These are phyloP conservation scores for Beauveria medogensis DNA, from an alignment of 2,329 filamentous ascomycete species.

Conservation along the genomic window DNA sequence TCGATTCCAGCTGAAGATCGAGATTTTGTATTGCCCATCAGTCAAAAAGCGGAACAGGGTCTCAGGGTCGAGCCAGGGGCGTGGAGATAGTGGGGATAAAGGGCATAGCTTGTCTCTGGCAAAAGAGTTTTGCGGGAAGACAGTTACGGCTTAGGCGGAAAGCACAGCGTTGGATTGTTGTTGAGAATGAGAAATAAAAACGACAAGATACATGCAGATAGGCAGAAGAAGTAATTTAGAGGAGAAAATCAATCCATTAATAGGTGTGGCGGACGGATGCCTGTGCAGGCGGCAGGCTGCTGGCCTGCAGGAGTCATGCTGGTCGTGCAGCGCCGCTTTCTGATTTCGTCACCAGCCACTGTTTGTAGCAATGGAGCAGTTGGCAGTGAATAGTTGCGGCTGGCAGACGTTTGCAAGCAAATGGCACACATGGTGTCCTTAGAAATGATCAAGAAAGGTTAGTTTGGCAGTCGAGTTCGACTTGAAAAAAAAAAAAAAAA, in stretches of 20 bases:
- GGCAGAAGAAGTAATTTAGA: neutral
- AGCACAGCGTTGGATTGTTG: too few relatives aligned
- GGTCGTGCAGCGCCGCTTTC: neutral
- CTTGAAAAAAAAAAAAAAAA: neutral
- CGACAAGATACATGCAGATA: neutral
- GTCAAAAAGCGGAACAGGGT: conserved; percentile 8
- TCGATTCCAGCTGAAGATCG: conserved; percentile 7
- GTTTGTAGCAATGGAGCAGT: too few relatives aligned
- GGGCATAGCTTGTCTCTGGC: neutral
- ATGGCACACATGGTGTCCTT: too few relatives aligned
- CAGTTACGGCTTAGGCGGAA: too few relatives aligned
- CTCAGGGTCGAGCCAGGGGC: conserved; percentile 8
- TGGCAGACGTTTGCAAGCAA: neutral
- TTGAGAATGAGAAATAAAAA: neutral
- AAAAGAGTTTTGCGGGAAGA: neutral
- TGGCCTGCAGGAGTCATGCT: conserved; percentile 4
- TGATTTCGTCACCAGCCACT: conserved; percentile 1
- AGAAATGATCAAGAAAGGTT: too few relatives aligned
- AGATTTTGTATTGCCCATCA: conserved; percentile 11
- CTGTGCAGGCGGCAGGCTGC: neutral
- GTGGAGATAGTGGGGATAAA: neutral
- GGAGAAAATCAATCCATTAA: too few relatives aligned
- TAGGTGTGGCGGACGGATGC: neutral
- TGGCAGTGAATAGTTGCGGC: neutral
- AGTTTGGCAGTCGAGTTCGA: neutral